A percentile compares a stretch with the other conserved stretches of the same genome.
These are phyloP conservation scores for Fusarium luffae DNA, from an alignment of 2,329 filamentous ascomycete genomes.

Conservation along the genomic window DNA sequence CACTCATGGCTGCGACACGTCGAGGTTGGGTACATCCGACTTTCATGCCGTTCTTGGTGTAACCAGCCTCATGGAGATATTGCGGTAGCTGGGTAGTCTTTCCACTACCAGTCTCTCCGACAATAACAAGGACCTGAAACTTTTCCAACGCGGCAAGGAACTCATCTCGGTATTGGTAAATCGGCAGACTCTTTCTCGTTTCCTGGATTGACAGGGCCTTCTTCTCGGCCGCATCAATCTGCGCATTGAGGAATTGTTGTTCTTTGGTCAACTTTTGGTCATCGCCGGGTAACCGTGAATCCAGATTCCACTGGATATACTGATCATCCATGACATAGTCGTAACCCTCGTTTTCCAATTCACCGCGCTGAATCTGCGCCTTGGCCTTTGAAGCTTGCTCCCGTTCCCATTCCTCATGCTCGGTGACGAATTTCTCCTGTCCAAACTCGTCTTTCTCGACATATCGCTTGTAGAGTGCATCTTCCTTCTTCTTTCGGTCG, in stretches of 20 bases:
- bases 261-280: slow-evolving; percentile 79
- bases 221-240: slow-evolving; percentile 88
- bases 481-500: slow-evolving; percentile 86
- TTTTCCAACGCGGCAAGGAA: slow-evolving; percentile 88
- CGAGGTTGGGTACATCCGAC: slow-evolving; percentile 94
- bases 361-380: slow-evolving; percentile 80
- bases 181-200: slow-evolving; percentile 87
- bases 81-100: slow-evolving; percentile 97
- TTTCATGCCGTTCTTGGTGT: slow-evolving; percentile 84
- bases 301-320: slow-evolving; percentile 85
- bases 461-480: slow-evolving; percentile 89
- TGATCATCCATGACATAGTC: slow-evolving; percentile 95
- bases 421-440: slow-evolving; percentile 88
- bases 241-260: slow-evolving; percentile 79
- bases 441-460: slow-evolving; percentile 89
- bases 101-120: slow-evolving; percentile 93
- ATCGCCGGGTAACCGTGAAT: slow-evolving; percentile 77
- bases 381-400: slow-evolving; percentile 91
- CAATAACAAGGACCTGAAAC: slow-evolving; percentile 89
- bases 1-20: slow-evolving; percentile 96
- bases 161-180: slow-evolving; percentile 87
- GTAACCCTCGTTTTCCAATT: slow-evolving; percentile 85
- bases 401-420: slow-evolving; percentile 95
- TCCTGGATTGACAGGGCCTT: slow-evolving; percentile 91
- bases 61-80: slow-evolving; percentile 91